phyloP scores from a whole-genome alignment of 306 rosid species.

The Biancaea sappan region DNA sequence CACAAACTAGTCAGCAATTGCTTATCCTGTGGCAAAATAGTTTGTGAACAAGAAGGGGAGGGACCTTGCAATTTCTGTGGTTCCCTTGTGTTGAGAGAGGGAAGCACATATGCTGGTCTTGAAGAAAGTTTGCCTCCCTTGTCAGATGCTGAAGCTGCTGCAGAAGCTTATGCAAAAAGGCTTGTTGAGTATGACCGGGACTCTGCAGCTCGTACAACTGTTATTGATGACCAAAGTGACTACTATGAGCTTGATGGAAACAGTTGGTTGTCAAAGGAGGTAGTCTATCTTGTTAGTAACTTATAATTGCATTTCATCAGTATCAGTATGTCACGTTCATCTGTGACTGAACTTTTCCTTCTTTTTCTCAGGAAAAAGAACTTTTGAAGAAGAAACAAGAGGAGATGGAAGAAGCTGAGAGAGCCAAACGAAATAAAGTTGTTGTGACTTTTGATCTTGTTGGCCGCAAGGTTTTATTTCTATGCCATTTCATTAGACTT shows the following conservation, averaged over 20 bases:
- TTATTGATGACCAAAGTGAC: conserved; percentile 97
- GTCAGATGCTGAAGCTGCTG: conserved; percentile 78
- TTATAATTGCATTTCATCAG: not conserved
- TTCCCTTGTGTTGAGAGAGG: conserved; percentile 85
- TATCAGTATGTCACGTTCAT: not conserved
- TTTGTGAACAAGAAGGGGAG: conserved; percentile 98
- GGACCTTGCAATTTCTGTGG: conserved; percentile 95
- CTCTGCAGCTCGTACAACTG: conserved; percentile 94
- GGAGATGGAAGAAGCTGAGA: conserved; percentile 91
- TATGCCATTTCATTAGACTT: conserved; percentile 23
- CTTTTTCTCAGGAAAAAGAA: conserved; percentile 76
- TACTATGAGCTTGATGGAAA: conserved; percentile 95
- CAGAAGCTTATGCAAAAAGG: conserved; percentile 94
- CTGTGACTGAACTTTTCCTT: conserved; percentile 20
- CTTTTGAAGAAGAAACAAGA: conserved; percentile 79
- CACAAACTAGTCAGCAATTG: conserved; percentile 81
- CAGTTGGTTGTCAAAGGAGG: conserved; percentile 92
- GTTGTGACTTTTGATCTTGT: conserved; percentile 91
- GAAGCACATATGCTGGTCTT: conserved; percentile 88
- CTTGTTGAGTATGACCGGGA: conserved; percentile 89
- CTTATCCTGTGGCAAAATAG: conserved; percentile 92
- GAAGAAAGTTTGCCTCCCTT: conserved; percentile 65
- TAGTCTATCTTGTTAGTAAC: conserved; percentile 30
- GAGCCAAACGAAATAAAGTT: conserved; percentile 76
- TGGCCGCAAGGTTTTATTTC: conserved; percentile 82